Percentiles rank a stretch among this genome's conserved stretches.
phyloP scores from a whole-genome alignment of 148 eudicot genomes.

The Nepenthes mirabilis region DNA sequence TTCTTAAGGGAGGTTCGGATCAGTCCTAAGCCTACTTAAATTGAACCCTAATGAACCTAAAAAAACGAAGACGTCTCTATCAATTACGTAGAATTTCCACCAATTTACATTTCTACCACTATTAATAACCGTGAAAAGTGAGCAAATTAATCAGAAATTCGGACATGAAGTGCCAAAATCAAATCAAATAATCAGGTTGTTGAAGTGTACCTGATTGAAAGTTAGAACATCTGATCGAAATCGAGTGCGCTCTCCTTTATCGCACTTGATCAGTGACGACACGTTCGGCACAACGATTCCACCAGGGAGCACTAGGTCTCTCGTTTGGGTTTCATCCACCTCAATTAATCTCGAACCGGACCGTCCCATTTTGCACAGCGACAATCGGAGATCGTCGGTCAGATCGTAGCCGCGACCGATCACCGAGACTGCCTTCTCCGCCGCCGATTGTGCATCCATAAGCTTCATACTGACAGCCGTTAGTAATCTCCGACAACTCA shows the following conservation, averaged over 20 bases:
- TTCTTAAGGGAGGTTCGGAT: too few relatives aligned
- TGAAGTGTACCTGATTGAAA: slow-evolving; percentile 49
- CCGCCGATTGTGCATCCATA: slow-evolving; percentile 63
- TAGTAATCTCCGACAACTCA: too few relatives aligned
- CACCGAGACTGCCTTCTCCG: slow-evolving; percentile 72
- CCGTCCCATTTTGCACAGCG: slow-evolving; percentile 59
- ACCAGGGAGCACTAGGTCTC: slow-evolving; percentile 68
- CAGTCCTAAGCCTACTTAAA: too few relatives aligned
- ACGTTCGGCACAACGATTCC: slow-evolving; percentile 48
- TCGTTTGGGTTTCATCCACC: slow-evolving; percentile 30
- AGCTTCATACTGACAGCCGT: slow-evolving; percentile 14
- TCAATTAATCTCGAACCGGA: slow-evolving; percentile 50
- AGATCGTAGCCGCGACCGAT: slow-evolving; percentile 82
- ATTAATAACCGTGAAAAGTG: too few relatives aligned
- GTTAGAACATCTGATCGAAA: slow-evolving; percentile 75
- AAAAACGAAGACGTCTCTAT: too few relatives aligned
- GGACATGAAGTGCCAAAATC: too few relatives aligned
- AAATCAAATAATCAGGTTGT: too few relatives aligned
- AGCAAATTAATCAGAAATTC: too few relatives aligned
- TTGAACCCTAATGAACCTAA: too few relatives aligned
- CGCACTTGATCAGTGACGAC: slow-evolving; percentile 59
- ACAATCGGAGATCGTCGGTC: slow-evolving; percentile 45
- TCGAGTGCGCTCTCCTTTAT: slow-evolving; percentile 89
- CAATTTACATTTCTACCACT: too few relatives aligned
- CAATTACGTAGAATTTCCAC: too few relatives aligned